Evolutionary conservation across 2,329 filamentous ascomycete genomes (phyloP).

Genomic region (Nakataea oryzae): DNA sequence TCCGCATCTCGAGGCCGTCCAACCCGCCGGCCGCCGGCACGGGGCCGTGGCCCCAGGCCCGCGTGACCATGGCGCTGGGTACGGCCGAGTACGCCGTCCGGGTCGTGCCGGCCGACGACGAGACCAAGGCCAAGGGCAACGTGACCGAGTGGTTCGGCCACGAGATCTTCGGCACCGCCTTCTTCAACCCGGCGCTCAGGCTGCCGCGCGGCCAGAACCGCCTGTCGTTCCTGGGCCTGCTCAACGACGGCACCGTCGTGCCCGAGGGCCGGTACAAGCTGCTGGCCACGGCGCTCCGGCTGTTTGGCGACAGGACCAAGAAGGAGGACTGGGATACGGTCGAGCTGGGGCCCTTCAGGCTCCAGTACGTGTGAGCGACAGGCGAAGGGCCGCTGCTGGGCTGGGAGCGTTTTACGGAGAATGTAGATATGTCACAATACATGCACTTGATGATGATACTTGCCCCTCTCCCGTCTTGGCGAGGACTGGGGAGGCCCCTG

Average conservation of each 20-base stretch:
- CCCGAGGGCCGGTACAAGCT: constrained; percentile 2
- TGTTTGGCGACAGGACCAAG: neutral
- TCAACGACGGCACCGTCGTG: neutral
- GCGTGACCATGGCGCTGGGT: neutral
- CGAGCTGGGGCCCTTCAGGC: neutral
- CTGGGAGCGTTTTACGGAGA: no score
- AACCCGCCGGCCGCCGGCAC: neutral
- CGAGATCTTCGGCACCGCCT: neutral
- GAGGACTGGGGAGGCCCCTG: no score
- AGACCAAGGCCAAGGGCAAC: no score
- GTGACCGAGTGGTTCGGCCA: neutral
- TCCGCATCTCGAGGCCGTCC: neutral
- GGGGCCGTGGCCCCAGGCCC: neutral
- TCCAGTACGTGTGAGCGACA: neutral
- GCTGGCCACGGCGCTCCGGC: neutral
- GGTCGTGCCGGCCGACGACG: neutral
- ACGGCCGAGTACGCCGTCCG: neutral
- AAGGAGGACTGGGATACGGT: neutral
- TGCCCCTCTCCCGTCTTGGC: no score
- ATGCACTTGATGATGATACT: no score
- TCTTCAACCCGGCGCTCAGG: neutral
- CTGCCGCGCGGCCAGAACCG: neutral
- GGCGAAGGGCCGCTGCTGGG: no score
- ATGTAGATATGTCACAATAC: neutral
- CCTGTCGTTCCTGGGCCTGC: neutral